Evolutionary conservation across 1,139 yeast genomes (phyloP), one percentile per base, ranked within the genome.

Genomic region (Candida tunisiensis): DNA sequence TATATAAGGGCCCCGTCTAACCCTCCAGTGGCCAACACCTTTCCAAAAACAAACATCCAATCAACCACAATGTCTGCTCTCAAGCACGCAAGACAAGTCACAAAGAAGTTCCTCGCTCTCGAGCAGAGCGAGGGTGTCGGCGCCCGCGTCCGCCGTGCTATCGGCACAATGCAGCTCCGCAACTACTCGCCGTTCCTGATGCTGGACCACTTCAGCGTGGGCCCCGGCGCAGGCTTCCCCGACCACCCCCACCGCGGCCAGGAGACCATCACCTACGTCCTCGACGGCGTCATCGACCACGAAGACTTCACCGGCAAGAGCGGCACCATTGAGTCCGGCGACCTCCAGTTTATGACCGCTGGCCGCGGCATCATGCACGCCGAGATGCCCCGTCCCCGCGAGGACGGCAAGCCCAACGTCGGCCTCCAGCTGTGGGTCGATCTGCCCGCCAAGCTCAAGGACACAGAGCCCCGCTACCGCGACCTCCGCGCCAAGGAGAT

Each of bases 341-440:
- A 83, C 47, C 58, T 83, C 39, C 95, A 83, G 54, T 82, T 83
- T 48, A 83, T 83, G 94, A 82, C 94, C 25, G 94, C 94, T 8
- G 94, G 94, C 33, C 67, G 64, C 39, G 95, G 93, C 31, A 69
- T 82, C 25, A 82, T 79, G 23, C 94, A 82, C 49, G 68, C 82
- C 7, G 93, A 82, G 48, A 79, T 80, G 72, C 93, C 93, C n/a
- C 69, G 77, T 19, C 25, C 28, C 22, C 27, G 35, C 15, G 29
- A 25, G 9, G 60, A 61, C 22, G 62, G 61, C 38, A 60, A 60
- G 5, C 70, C 69, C 37, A 20, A 26, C 8, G 31, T 31, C 29
- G 93, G 93, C 31, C 61, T 83, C 62, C 95, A 83, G 53, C 57
- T 83, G 33, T 83, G 95, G 95, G 93, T 83, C 27, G 93, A 82